Conservation (phyloP, 805 yeast species). For the Ogataea methanolica region DNA sequence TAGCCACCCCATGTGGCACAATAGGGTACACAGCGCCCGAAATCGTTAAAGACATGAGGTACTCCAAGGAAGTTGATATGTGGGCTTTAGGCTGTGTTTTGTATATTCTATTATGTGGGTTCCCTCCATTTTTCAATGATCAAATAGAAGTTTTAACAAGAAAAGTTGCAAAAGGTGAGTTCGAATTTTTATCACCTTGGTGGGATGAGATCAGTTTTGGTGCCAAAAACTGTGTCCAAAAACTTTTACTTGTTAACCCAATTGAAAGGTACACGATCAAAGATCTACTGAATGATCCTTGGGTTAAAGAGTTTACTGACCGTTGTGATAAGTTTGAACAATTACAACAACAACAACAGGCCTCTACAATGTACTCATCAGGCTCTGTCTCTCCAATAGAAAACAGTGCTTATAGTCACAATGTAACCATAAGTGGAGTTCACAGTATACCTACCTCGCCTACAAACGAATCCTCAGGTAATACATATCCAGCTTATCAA, state of each 20-base stretch:
- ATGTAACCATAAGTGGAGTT: no score
- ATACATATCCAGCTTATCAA: not conserved
- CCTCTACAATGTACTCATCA: no score
- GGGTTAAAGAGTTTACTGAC: conserved; percentile 45
- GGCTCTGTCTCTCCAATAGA: no score
- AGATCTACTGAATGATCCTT: conserved; percentile 69
- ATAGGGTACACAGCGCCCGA: conserved; percentile 99
- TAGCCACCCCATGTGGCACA: conserved; percentile 96
- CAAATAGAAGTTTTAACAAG: conserved; percentile 67
- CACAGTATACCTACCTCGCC: not conserved
- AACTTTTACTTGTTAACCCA: conserved; percentile 69
- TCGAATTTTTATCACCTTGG: conserved; percentile 76
- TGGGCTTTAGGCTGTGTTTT: conserved; percentile 98
- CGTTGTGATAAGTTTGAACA: conserved; percentile 29
- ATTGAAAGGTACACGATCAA: conserved; percentile 62
- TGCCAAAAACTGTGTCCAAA: conserved; percentile 68
- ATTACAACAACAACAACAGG: conserved; percentile 7
- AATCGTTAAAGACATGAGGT: conserved; percentile 88
- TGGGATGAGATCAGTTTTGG: conserved; percentile 76
- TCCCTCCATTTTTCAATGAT: conserved; percentile 95
- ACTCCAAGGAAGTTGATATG: conserved; percentile 94
- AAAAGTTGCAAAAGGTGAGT: conserved; percentile 77
- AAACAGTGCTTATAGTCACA: no score
- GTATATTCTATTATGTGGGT: conserved; percentile 91
- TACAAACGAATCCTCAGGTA: not conserved